Conservation (phyloP, 148 eudicot species). For the Fagopyrum tataricum region DNA sequence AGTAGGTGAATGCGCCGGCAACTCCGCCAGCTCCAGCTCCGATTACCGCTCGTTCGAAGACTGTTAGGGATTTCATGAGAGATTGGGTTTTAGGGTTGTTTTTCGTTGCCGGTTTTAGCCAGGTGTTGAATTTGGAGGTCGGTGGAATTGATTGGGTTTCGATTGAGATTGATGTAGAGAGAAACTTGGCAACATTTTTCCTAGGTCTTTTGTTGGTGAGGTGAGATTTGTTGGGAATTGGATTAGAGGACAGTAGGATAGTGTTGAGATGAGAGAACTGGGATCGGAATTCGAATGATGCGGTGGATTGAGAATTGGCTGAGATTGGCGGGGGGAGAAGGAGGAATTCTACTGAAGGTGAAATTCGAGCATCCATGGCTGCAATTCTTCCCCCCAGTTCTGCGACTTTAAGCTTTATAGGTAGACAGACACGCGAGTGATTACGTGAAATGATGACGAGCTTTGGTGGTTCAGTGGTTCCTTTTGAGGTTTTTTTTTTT, state of each 20-base stretch:
- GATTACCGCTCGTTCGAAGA: conserved; percentile 63
- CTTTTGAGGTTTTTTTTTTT: background rate
- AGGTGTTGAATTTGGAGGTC: conserved; percentile 32
- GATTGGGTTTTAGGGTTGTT: conserved; percentile 23
- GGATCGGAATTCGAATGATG: conserved; percentile 32
- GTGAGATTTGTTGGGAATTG: conserved; percentile 19
- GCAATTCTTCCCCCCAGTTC: background rate
- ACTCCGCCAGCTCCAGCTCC: conserved; percentile 83
- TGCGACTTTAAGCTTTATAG: background rate
- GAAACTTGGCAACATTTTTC: conserved; percentile 29
- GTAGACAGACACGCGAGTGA: background rate
- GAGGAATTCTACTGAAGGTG: conserved; percentile 26
- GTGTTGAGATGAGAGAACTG: conserved; percentile 52
- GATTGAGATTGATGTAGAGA: conserved; percentile 52
- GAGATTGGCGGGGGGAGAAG: conserved; percentile 21
- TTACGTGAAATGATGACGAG: background rate
- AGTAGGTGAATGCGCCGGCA: conserved; percentile 87
- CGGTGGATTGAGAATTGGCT: conserved; percentile 14
- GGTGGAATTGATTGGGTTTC: conserved; percentile 25
- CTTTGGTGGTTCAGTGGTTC: background rate
- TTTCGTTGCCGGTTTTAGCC: conserved; percentile 37
- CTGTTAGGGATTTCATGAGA: conserved; percentile 43
- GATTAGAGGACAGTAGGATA: conserved; percentile 28
- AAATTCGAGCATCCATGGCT: conserved; percentile 31
- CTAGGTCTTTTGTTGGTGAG: background rate